These are phyloP conservation scores for Cladophialophora chaetospira DNA, from an alignment of 2,329 filamentous ascomycete genomes.

Conservation along the genomic window DNA sequence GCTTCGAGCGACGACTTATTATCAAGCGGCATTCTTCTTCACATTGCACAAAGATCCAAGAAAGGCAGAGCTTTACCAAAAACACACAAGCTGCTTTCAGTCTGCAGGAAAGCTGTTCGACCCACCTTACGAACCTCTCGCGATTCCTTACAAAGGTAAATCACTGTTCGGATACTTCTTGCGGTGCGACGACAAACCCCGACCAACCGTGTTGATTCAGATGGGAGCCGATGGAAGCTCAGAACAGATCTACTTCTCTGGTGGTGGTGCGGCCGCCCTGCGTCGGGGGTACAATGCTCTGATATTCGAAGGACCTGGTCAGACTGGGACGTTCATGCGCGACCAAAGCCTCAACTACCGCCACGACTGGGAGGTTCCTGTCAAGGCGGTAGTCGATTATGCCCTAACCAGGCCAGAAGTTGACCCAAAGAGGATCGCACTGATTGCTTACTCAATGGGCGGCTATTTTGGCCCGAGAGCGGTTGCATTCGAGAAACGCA, in stretches of 20 bases:
- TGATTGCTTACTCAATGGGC: constrained; percentile 38
- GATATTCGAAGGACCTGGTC: constrained; percentile 40
- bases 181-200: constrained; percentile 9
- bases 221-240: constrained; percentile 38
- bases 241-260: constrained; percentile 37
- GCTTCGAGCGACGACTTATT: constrained; percentile 31
- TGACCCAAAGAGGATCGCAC: constrained; percentile 33
- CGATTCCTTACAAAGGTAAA: constrained; percentile 28
- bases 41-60: constrained; percentile 19
- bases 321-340: constrained; percentile 34
- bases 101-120: constrained; percentile 11
- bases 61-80: constrained; percentile 12
- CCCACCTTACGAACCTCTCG: constrained; percentile 14
- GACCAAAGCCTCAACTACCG: constrained; percentile 36
- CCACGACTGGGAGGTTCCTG: constrained; percentile 37
- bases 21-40: constrained; percentile 30
- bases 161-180: constrained; percentile 27
- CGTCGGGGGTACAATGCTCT: constrained; percentile 38
- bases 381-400: constrained; percentile 39
- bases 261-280: constrained; percentile 34
- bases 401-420: constrained; percentile 29
- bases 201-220: constrained; percentile 28
- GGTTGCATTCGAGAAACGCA: constrained; percentile 37
- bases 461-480: constrained; percentile 39
- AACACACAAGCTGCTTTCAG: constrained; percentile 13